phyloP scores from a whole-genome alignment of 169 alveolate species.

The Plasmodium adleri region DNA sequence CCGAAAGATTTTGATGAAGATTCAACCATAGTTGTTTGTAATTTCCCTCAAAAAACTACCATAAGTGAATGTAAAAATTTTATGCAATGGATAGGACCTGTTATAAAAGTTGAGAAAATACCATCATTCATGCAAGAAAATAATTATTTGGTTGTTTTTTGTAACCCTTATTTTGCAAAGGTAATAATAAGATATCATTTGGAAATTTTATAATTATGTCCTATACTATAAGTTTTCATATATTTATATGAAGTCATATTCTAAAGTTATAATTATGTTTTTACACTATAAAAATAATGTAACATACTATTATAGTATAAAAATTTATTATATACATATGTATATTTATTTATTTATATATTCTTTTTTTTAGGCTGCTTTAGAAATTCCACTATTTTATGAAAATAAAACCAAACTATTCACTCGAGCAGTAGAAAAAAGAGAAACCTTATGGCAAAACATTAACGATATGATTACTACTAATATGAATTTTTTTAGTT shows the following conservation, averaged over 20 bases:
- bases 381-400: slow-evolving; percentile 57
- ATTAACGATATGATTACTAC: slow-evolving; percentile 68
- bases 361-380: slow-evolving; percentile 26
- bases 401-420: slow-evolving; percentile 66
- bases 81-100: slow-evolving; percentile 86
- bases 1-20: slow-evolving; percentile 82
- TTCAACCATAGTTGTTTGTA: slow-evolving; percentile 82
- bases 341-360: background rate
- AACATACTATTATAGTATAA: too few relatives aligned
- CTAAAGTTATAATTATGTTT: too few relatives aligned
- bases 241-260: too few relatives aligned
- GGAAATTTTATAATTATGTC: too few relatives aligned
- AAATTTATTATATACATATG: too few relatives aligned
- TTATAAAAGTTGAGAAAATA: slow-evolving; percentile 81
- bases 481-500: slow-evolving; percentile 36
- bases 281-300: too few relatives aligned
- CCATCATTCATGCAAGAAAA: slow-evolving; percentile 49
- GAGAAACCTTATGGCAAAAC: slow-evolving; percentile 62
- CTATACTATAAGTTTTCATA: too few relatives aligned
- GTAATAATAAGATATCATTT: slow-evolving; percentile 21
- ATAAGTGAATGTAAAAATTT: slow-evolving; percentile 81
- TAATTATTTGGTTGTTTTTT: slow-evolving; percentile 82
- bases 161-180: slow-evolving; percentile 80
- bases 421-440: slow-evolving; percentile 43
- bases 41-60: slow-evolving; percentile 78